Base-by-base conservation (phyloP, 768 basidiomycete species). In the Phanerodontia chrysosporium region DNA sequence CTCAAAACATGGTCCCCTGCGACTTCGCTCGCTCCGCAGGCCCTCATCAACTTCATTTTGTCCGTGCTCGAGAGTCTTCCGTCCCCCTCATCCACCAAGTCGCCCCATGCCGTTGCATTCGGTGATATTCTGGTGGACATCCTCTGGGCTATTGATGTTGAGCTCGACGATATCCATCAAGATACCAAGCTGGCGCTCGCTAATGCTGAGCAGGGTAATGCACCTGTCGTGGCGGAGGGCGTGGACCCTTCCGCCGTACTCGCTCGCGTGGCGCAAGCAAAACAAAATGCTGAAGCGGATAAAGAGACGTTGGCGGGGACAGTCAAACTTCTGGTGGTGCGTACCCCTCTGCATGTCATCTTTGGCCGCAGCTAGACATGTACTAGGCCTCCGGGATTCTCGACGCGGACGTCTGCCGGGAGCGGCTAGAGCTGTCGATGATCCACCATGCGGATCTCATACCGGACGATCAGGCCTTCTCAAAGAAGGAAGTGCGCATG, bases 401-500 rank as follows among this genome's bases (percentile, higher is more conserved):
- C 14, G 79, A 80, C 54, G 74, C 83, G 0, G 75, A 79, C 3
- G 74, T 83, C 27, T 91, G 89, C 73, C 78, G 87, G 49, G 90
- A 94, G 69, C 79, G 90, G 14, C 76, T 95, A 35, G 92, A 95
- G 61, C 72, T 85, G 32, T 70, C 78, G 1, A 72, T 92, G 24
- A 73, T 92, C 25, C 80, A 83, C 13, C 78, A 75, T 30, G 83
- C 83, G 14, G 86, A 86, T 1, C 78, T 94, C 24, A 83, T 93
- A 60, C 73, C 74, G n/a, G 89, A 92, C 69, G 84, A 86, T 67
- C 67, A 68, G 16, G 70, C 80, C 1, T 81, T 89, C 64, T 86
- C 87, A 65, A 89, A 86, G 78, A 92, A 89, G 70, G 90, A 92
- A 67, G 85, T 92, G 44, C 78, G 90, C 64, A 87, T 84, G 28